Conservation (phyloP, 371 early-diverging fungal genomes). For the Blakeslea trispora region DNA sequence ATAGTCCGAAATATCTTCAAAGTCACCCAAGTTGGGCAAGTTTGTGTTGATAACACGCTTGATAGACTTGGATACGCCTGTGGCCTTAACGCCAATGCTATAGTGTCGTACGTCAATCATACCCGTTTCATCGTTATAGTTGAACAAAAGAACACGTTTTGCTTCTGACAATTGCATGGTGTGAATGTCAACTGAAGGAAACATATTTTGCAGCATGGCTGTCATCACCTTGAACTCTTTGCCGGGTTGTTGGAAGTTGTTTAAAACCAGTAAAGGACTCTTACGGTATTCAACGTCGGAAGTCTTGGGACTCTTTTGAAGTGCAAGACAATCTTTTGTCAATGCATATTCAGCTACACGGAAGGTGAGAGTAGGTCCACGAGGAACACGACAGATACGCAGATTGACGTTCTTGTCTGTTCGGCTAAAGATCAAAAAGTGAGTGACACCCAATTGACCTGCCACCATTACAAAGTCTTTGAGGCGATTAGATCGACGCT, state of each 20-base stretch:
- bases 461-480: conserved; percentile 93
- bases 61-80: conserved; percentile 90
- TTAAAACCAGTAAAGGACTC: conserved; percentile 89
- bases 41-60: conserved; percentile 77
- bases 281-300: conserved; percentile 76
- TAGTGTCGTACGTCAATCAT: conserved; percentile 93
- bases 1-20: conserved; percentile 91
- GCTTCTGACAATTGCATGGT: conserved; percentile 88
- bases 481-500: conserved; percentile 88
- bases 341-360: conserved; percentile 83
- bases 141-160: conserved; percentile 89
- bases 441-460: conserved; percentile 84
- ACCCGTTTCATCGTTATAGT: conserved; percentile 84
- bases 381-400: conserved; percentile 84
- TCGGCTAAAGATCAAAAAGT: conserved; percentile 86
- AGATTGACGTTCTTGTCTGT: conserved; percentile 84
- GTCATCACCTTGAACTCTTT: conserved; percentile 90
- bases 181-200: conserved; percentile 92
- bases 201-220: conserved; percentile 94
- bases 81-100: conserved; percentile 81
- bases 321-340: conserved; percentile 77
- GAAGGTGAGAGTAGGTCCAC: conserved; percentile 96
- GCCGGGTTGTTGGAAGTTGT: conserved; percentile 83
- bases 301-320: conserved; percentile 82
- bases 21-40: conserved; percentile 78